phyloP scores from a whole-genome alignment of 2,329 filamentous ascomycete species.

The Leptographium procerum region DNA sequence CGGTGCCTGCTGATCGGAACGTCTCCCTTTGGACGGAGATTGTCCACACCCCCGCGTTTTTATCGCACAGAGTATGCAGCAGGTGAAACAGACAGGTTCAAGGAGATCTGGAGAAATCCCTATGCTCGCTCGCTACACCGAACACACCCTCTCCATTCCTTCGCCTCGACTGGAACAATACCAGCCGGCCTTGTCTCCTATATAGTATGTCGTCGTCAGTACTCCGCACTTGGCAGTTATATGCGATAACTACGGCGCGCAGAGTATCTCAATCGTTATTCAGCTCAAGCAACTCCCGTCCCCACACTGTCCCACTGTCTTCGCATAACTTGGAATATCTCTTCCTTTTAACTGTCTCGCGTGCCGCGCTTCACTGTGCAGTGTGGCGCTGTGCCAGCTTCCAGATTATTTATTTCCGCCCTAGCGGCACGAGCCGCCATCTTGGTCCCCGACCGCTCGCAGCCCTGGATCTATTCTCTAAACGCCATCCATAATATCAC shows the following conservation, averaged over 20 bases:
- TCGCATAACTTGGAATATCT: background rate
- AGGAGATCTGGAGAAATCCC: background rate
- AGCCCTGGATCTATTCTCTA: conserved; percentile 2
- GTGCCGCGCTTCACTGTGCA: background rate
- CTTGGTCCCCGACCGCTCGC: background rate
- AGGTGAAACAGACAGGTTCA: background rate
- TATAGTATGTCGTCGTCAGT: too few relatives aligned
- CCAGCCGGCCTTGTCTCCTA: background rate
- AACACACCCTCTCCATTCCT: background rate
- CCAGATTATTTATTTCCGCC: background rate
- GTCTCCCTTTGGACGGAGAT: background rate
- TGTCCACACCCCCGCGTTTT: conserved; percentile 2
- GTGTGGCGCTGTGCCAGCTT: background rate
- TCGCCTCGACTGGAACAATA: background rate
- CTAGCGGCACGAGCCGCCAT: background rate
- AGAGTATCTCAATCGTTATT: background rate
- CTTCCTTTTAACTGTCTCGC: background rate
- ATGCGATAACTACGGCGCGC: background rate
- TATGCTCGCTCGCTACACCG: background rate
- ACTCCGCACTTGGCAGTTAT: background rate
- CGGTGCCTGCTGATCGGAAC: background rate
- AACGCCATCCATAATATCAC: conserved; percentile 2
- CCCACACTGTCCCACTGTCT: background rate
- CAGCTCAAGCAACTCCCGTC: background rate
- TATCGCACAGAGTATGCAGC: background rate